Percentiles rank a stretch among this genome's conserved stretches.
Evolutionary conservation across 75 land plant species (phyloP).

Genomic region (Selaginella moellendorffii): DNA sequence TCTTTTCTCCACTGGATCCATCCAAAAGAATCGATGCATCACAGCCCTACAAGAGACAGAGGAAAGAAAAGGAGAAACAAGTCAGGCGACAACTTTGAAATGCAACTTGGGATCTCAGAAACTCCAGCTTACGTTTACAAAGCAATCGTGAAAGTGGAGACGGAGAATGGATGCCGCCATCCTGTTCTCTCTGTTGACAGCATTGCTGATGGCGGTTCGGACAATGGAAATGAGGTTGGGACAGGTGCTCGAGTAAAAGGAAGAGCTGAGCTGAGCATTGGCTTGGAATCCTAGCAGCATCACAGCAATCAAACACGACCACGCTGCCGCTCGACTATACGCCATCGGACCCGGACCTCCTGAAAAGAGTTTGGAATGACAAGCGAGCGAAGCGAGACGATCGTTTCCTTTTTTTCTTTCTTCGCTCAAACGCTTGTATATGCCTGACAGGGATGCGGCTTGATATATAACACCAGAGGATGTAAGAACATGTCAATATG

Average conservation of each 20-base stretch:
- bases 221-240: constrained; percentile 4
- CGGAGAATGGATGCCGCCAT: constrained; percentile 4
- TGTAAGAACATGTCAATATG: too few species aligned
- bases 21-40: constrained; percentile 66
- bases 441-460: too few species aligned
- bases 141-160: constrained; percentile 6
- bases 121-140: constrained; percentile 6
- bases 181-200: background rate
- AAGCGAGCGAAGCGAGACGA: too few species aligned
- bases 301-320: too few species aligned
- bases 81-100: background rate
- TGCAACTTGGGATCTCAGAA: background rate
- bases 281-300: too few species aligned
- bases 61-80: constrained; percentile 11
- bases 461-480: too few species aligned
- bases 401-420: too few species aligned
- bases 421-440: too few species aligned
- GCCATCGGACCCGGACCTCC: too few species aligned
- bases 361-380: too few species aligned
- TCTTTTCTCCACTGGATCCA: constrained; percentile 40
- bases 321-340: too few species aligned
- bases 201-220: background rate
- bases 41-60: constrained; percentile 55
- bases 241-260: background rate
- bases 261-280: constrained; percentile 13